These are phyloP conservation scores for Aureobasidium namibiae DNA, from an alignment of 2,329 filamentous ascomycete species.

Conservation along the genomic window DNA sequence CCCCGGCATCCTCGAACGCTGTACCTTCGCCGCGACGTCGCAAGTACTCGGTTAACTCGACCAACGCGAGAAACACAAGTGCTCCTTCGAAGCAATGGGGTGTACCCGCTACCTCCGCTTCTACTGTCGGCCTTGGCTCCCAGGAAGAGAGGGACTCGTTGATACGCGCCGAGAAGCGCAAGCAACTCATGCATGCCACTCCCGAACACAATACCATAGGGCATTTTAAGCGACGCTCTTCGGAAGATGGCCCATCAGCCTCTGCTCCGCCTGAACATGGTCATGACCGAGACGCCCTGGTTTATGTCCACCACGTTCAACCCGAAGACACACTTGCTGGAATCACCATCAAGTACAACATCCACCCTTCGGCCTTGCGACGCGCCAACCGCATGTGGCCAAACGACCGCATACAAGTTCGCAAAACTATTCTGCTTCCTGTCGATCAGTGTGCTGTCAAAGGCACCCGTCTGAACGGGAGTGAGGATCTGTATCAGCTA, in stretches of 20 bases:
- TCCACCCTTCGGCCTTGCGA: conserved; percentile 70
- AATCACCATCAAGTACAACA: conserved; percentile 83
- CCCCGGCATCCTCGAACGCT: background rate
- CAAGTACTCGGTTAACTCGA: conserved; percentile 20
- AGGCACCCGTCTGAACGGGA: conserved; percentile 49
- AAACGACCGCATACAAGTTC: conserved; percentile 78
- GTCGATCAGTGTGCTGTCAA: conserved; percentile 84
- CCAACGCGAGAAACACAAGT: conserved; percentile 24
- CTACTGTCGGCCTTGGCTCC: conserved; percentile 33
- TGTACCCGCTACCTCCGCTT: conserved; percentile 28
- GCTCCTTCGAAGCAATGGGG: conserved; percentile 41
- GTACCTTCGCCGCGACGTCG: conserved; percentile 8
- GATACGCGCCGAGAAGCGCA: conserved; percentile 42
- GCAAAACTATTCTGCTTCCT: conserved; percentile 73
- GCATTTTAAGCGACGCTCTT: conserved; percentile 57
- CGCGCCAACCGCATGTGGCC: conserved; percentile 93
- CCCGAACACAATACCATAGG: conserved; percentile 37
- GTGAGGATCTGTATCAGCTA: conserved; percentile 25
- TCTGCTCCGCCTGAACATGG: conserved; percentile 47
- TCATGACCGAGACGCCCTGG: conserved; percentile 66
- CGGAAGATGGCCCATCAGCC: conserved; percentile 49
- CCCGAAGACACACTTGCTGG: conserved; percentile 82
- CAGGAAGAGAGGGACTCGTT: conserved; percentile 38
- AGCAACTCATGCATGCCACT: conserved; percentile 35
- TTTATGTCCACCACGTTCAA: conserved; percentile 82